Percentiles rank a stretch among this genome's conserved stretches.
These are phyloP conservation scores for Agrocybe chaxingu DNA, from an alignment of 768 basidiomycete genomes.

Conservation along the genomic window DNA sequence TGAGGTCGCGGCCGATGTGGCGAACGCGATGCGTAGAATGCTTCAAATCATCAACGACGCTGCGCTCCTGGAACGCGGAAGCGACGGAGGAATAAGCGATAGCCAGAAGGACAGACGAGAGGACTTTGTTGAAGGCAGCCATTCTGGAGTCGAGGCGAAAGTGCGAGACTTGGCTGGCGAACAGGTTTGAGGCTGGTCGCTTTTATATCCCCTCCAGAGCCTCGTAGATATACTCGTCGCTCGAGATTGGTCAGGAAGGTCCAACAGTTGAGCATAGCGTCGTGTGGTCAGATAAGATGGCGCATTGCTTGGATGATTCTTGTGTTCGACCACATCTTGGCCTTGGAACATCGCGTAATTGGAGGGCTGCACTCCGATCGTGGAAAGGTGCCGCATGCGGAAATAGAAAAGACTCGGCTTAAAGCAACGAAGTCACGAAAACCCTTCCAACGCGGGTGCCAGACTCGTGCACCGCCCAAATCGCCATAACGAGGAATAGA, in stretches of 20 bases:
- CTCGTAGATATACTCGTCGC: background rate
- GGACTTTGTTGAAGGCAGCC: constrained; percentile 23
- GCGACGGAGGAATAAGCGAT: constrained; percentile 16
- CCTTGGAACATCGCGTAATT: too few species aligned
- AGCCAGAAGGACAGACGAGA: constrained; percentile 22
- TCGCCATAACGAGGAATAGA: too few species aligned
- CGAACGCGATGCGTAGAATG: constrained; percentile 22
- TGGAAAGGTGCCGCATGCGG: too few species aligned
- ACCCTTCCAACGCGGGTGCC: too few species aligned
- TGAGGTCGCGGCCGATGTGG: constrained; percentile 21
- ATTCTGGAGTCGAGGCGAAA: constrained; percentile 7
- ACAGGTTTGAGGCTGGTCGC: background rate
- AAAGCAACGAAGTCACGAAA: too few species aligned
- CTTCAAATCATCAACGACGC: constrained; percentile 1
- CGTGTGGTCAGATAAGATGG: constrained; percentile 4
- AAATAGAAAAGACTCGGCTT: too few species aligned
- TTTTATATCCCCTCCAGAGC: background rate
- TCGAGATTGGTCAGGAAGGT: background rate
- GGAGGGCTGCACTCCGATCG: too few species aligned
- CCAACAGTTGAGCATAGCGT: background rate
- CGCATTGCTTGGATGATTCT: background rate
- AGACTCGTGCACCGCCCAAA: too few species aligned
- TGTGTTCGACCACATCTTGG: too few species aligned
- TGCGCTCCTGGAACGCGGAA: constrained; percentile 3
- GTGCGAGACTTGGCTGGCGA: background rate